Conservation (phyloP, 257 asterid genomes). For the Nicotiana benthamiana region DNA sequence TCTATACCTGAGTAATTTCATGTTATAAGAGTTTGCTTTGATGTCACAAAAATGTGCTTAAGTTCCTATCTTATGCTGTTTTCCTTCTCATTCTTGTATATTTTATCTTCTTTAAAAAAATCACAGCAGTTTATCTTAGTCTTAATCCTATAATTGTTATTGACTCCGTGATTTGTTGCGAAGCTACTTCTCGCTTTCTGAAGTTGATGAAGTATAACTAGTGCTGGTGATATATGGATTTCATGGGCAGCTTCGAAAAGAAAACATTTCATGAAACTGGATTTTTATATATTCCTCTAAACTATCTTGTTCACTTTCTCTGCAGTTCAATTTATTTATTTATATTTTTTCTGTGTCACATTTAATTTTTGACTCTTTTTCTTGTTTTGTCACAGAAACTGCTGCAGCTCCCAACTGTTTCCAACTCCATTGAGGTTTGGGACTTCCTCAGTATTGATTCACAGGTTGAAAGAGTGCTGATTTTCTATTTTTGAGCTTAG, state of each 20-base stretch:
- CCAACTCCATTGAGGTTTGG: conserved; percentile 93
- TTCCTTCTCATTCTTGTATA: not conserved
- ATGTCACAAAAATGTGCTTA: not conserved
- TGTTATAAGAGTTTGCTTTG: not conserved
- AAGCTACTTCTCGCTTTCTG: not conserved
- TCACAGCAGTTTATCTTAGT: not conserved
- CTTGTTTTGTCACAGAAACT: conserved; percentile 51
- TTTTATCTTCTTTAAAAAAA: not conserved
- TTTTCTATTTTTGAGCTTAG: conserved; percentile 5
- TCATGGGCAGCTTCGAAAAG: not conserved
- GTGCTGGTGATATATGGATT: not conserved
- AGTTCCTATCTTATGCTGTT: not conserved
- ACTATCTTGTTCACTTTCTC: conserved; percentile 1
- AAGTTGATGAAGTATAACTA: conserved; percentile 5
- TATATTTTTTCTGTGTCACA: not conserved
- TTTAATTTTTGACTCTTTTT: not conserved
- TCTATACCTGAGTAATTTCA: not conserved
- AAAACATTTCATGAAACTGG: not conserved
- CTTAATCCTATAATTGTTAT: not conserved
- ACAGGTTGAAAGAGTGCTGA: conserved; percentile 51
- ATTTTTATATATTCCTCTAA: not conserved
- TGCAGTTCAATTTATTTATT: not conserved
- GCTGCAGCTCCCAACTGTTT: conserved; percentile 80
- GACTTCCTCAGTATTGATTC: conserved; percentile 98
- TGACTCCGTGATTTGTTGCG: not conserved